Evolutionary conservation across 2,329 filamentous ascomycete genomes (phyloP), one percentile per base, ranked within the genome.

Genomic region (Colletotrichum tropicicola): DNA sequence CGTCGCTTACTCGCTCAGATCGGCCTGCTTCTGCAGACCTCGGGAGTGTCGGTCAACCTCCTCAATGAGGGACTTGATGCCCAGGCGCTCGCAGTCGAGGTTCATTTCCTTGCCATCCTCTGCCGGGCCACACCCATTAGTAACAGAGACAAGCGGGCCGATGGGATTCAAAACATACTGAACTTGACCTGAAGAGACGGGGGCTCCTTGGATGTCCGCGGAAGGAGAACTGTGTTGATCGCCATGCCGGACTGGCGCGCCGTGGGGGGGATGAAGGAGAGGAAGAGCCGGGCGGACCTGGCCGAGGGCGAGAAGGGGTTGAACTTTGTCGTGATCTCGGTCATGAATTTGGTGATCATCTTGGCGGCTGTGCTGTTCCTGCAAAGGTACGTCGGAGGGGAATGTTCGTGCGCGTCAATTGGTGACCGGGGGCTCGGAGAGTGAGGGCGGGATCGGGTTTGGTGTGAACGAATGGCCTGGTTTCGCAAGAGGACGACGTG

Each of bases 31-130:
- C 72, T 93, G 89, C 74, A 98, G 80, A 70, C 85, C 83, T 70
- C 96, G 87, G 53, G 94, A 97, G 81, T 98, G 93, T 73, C 96
- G 86, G 77, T 98, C 92, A 45, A 97, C 89, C 79, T 98, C 94
- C 77, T 94, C 92, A 62, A 95, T 85, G 19, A 98, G 87, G 73
- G 94, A 92, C 75, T 92, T 92, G 75, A 98, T 94, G 71, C 90
- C 91, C 80, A 94, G 84, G 77, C 91, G 91, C 71, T 92, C 89
- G 70, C 93, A 86, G 75, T 97, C 90, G 39, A 98, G 86, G 32
- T 89, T 88, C 82, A 98, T 88, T 73, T 97, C 91, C 81, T 95
- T 97, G 72, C 96, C 96, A 75, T 98, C 96, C 85, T 97, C 93
- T 97, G 75, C 59, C n/a, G n/a, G n/a, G n/a, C n/a, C 52, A 25